These are phyloP conservation scores for Bipolaris bicolor DNA, from an alignment of 2,329 filamentous ascomycete species.

Conservation along the genomic window DNA sequence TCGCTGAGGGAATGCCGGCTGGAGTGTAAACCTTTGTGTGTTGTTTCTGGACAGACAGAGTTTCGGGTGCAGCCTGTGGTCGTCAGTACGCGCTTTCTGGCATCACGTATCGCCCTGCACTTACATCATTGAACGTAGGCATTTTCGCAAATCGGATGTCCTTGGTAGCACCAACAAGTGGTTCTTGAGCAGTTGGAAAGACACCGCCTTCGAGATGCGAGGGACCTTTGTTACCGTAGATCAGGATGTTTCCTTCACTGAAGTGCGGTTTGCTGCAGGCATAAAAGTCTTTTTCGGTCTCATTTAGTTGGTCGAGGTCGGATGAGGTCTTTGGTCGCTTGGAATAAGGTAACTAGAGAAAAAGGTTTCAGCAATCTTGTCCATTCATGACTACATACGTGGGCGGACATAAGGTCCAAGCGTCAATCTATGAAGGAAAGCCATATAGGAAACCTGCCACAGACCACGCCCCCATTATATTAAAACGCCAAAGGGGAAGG, in stretches of 20 bases:
- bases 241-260: conserved; percentile 74
- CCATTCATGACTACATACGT: conserved; percentile 54
- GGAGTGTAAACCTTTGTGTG: conserved; percentile 53
- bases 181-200: conserved; percentile 61
- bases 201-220: conserved; percentile 55
- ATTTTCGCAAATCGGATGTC: conserved; percentile 71
- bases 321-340: conserved; percentile 74
- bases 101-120: conserved; percentile 15
- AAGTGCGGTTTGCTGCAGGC: conserved; percentile 78
- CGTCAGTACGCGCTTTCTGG: conserved; percentile 21
- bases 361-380: conserved; percentile 49
- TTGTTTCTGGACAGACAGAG: conserved; percentile 62
- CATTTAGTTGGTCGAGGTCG: conserved; percentile 67
- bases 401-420: conserved; percentile 35
- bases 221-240: conserved; percentile 63
- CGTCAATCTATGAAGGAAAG: conserved; percentile 43
- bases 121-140: conserved; percentile 55
- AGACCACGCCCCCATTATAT: conserved; percentile 47
- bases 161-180: conserved; percentile 67
- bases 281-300: conserved; percentile 71
- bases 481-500: conserved; percentile 46
- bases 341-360: conserved; percentile 81
- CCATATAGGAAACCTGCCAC: conserved; percentile 46
- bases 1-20: conserved; percentile 66
- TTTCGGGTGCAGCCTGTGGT: conserved; percentile 60